Base-by-base conservation (phyloP, 305 asterid species). In the Solanum hybrid region DNA sequence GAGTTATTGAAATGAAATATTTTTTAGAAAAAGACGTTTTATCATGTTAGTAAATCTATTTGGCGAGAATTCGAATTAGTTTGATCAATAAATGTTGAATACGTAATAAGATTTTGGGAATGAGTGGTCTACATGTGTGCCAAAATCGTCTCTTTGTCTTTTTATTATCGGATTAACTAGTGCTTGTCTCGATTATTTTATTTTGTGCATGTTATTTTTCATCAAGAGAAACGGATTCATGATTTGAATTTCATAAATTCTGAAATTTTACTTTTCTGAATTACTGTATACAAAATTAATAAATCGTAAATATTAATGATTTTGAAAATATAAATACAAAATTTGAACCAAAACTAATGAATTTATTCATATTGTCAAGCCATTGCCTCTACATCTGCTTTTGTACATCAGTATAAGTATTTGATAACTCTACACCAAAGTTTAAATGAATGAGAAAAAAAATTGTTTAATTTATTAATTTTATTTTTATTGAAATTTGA, bases 361-460 rank as follows among this genome's bases (percentile, higher is more conserved):
- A 72, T 72, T 27, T 72, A 29, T 72, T 1, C 5, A 13, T 72
- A 72, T 13, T 6, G 2, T 13, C 79, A 73, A 29, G 22, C 2
- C 5, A 7, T 73, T 4, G 6, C 17, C 3, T 73, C 5, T 72
- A 3, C 35, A 12, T 27, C 5, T 0, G 2, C 1, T 26, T 5
- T 71, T 6, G 1, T 14, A 8, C 3, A 51, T 51, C 64, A 16
- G 0, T 51, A 2, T 2, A 29, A 13, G n/a, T 75, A 75, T 31
- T 10, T 29, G 3, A 3, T 73, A 73, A 14, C 3, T 34, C 17
- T 20, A 20, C 1, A 20, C 3, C 38, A 17, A 76, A 4, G 0
- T 3, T 76, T 17, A 17, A 5, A 14, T 17, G 20, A 0, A 34
- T 2, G 9, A 3, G 0, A 2, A 32, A 0, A 17, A 17, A 77